Evolutionary conservation across 2,329 filamentous ascomycete genomes (phyloP), one percentile per base, ranked within the genome.

Genomic region (Exophiala oligosperma): DNA sequence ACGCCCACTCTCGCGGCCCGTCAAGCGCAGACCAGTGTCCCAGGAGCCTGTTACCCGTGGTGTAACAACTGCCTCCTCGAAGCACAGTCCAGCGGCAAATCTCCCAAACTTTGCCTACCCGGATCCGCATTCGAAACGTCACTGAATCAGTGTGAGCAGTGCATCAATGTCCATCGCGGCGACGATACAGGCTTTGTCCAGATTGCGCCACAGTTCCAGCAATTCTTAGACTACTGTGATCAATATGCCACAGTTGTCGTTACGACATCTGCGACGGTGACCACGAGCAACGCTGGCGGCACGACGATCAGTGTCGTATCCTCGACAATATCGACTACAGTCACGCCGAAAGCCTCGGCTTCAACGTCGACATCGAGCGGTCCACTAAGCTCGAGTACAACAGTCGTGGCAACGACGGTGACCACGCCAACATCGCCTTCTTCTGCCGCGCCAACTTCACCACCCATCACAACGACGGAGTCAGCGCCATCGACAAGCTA

Each of bases 31-130:
- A 61, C 73, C 0, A 67, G 73, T 0, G 43, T 75, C 0, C 83
- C 84, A 0, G 53, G 76, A 0, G 46, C 73, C 2, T 89, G 86
- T 69, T 87, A 70, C 61, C 72, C 71, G 3, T 47, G 66, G 0
- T 89, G 86, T 69, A 80, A 85, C 61, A 74, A 77, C 29, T 77
- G 77, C 14, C 75, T 70, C 35, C 44, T 77, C 2, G 79, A 82
- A 63, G 82, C 74, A 0, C 73, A 81, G 55, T 63, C 59, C 0
- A 61, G 73, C 1, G 85, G 85, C 26, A 83, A 84, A 66, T 69
- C 67, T 0, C 59, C 73, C 0, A 63, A 47, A 0, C 76, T 87
- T 1, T 88, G 85, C 67, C 63, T 53, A 0, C 0, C 51, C 0
- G 68, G 51, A 5, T 82, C 81, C 0, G 57, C 69, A 0, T 88